Evolutionary conservation across 352 stramenopile species (phyloP).

Genomic region (Phytopythium montanum): DNA sequence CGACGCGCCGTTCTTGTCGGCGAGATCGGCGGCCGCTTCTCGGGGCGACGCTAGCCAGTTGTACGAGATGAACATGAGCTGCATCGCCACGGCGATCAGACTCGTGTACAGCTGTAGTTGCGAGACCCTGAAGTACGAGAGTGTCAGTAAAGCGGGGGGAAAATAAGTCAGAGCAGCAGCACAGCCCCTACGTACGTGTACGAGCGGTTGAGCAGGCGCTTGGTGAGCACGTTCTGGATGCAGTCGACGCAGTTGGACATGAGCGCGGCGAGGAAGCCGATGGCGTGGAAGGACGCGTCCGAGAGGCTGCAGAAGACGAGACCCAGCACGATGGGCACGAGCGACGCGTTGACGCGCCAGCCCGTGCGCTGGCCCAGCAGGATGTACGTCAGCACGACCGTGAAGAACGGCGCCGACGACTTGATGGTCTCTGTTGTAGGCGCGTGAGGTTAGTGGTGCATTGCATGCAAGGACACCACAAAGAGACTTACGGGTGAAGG

Average conservation of each 20-base stretch:
- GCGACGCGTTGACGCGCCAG: constrained; percentile 77
- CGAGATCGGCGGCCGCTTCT: constrained; percentile 18
- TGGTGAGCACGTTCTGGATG: constrained; percentile 91
- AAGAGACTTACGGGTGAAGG: constrained; percentile 65
- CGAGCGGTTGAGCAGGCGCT: constrained; percentile 77
- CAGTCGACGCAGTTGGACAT: constrained; percentile 91
- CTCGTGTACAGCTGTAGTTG: constrained; percentile 91
- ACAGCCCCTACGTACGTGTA: constrained; percentile 84
- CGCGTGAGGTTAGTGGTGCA: not conserved
- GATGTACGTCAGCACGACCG: constrained; percentile 83
- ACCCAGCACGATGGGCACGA: constrained; percentile 85
- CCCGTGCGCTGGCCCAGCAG: constrained; percentile 81
- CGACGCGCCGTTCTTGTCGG: constrained; percentile 27
- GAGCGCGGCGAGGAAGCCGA: constrained; percentile 88
- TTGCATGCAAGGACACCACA: constrained; percentile 1
- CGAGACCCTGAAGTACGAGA: constrained; percentile 36
- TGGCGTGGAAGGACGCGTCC: constrained; percentile 82
- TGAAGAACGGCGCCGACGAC: constrained; percentile 90
- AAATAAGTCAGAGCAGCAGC: not conserved
- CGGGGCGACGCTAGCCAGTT: constrained; percentile 45
- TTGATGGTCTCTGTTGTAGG: constrained; percentile 87
- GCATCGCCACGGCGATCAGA: constrained; percentile 80
- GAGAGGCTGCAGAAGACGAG: constrained; percentile 86
- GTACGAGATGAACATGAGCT: constrained; percentile 77
- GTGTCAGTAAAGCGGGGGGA: not conserved